These are phyloP conservation scores for Pseudotsuga menziesii DNA, from an alignment of 75 land plant species.

Conservation along the genomic window DNA sequence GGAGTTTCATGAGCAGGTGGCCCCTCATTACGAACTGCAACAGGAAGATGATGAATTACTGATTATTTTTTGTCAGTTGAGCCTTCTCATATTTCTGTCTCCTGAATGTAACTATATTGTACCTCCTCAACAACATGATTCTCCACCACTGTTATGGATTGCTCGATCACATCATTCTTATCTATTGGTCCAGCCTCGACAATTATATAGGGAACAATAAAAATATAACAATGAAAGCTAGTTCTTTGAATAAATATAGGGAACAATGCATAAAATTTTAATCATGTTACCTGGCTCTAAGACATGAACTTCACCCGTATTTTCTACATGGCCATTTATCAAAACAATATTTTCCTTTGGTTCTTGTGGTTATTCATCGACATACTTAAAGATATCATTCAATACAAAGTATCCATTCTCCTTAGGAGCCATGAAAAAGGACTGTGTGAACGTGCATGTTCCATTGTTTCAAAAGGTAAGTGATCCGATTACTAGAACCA, in stretches of 20 bases:
- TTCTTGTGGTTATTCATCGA: too few relatives aligned
- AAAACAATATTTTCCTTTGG: background rate
- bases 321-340: background rate
- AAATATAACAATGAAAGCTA: background rate
- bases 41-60: conserved; percentile 10
- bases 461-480: too few relatives aligned
- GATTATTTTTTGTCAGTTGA: conserved; percentile 4
- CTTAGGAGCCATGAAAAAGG: too few relatives aligned
- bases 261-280: background rate
- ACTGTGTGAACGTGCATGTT: too few relatives aligned
- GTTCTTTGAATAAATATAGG: background rate
- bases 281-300: background rate
- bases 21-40: conserved; percentile 11
- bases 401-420: conserved; percentile 14
- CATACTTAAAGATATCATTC: too few relatives aligned
- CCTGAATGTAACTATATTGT: background rate
- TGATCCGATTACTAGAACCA: too few relatives aligned
- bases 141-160: conserved; percentile 2
- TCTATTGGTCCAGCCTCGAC: background rate
- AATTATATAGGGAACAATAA: background rate
- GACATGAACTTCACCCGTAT: background rate
- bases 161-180: background rate
- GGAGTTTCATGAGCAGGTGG: conserved; percentile 14
- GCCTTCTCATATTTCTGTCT: conserved; percentile 1
- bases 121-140: conserved; percentile 11